These are phyloP conservation scores for Poteriospumella lacustris DNA, from an alignment of 108 stramenopile species.

Conservation along the genomic window DNA sequence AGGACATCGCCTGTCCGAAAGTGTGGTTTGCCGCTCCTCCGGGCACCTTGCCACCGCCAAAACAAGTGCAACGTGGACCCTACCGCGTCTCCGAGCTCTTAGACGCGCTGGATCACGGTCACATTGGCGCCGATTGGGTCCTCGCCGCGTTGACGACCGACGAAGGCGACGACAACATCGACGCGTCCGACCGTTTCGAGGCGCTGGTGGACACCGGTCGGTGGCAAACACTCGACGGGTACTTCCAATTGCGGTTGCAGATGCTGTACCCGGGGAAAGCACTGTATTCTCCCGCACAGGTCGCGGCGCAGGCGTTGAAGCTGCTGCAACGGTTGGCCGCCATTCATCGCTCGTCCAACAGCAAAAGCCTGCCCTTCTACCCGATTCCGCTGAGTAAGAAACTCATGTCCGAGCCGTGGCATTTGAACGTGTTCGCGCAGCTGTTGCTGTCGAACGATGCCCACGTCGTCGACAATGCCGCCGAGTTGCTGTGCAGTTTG, in stretches of 20 bases:
- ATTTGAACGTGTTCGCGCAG: conserved; percentile 58
- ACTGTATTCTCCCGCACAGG: conserved; percentile 27
- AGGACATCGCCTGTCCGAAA: conserved; percentile 49
- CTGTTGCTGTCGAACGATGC: conserved; percentile 61
- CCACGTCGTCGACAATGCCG: conserved; percentile 58
- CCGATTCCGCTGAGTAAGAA: conserved; percentile 70
- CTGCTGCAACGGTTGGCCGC: conserved; percentile 56
- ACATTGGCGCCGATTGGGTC: conserved; percentile 53
- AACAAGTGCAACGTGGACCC: conserved; percentile 58
- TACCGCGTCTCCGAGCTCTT: conserved; percentile 61
- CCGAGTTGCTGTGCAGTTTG: conserved; percentile 55
- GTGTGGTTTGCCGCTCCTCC: conserved; percentile 64
- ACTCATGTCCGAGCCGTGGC: conserved; percentile 31
- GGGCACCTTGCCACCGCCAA: conserved; percentile 57
- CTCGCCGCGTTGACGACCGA: conserved; percentile 52
- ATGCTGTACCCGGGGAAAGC: conserved; percentile 34
- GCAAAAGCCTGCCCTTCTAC: conserved; percentile 63
- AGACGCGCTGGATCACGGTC: conserved; percentile 53
- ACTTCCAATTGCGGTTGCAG: conserved; percentile 69
- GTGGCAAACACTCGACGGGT: conserved; percentile 59
- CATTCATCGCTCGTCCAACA: conserved; percentile 60
- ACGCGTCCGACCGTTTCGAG: conserved; percentile 39
- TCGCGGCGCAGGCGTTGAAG: conserved; percentile 5
- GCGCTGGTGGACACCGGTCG: conserved; percentile 66
- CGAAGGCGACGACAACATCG: conserved; percentile 29